Base-by-base conservation (phyloP, 805 yeast genomes). In the Lachancea waltii region DNA sequence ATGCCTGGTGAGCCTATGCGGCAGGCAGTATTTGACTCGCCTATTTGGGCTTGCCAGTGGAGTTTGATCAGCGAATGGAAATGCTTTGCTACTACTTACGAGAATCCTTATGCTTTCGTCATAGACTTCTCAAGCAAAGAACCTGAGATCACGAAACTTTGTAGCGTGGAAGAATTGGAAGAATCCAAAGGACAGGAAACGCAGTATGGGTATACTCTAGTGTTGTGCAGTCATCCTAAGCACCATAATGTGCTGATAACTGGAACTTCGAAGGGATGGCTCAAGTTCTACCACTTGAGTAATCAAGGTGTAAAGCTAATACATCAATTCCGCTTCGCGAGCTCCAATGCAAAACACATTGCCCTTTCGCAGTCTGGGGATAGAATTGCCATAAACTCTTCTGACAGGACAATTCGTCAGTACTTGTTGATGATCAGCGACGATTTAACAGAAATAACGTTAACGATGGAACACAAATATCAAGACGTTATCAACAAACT, bases 401-500 rank as follows among this genome's bases (percentile, higher is more conserved):
- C 89, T 9, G 94, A 84, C 60, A 64, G 90, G 40, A 72, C 82
- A 10, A 79, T 83, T 15, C 64, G 92, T 39, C 92, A 84, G 55
- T 60, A 53, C 35, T 37, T 51, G 11, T 33, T 54, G 10, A 22
- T 17, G 1, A 17, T 47, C 7, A 36, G 34, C 7, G 41, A 36
- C 7, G 36, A 36, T 4, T 18, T 31, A 3, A 31, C 33, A 22
- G 35, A 30, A 11, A 63, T 54, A 72, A 77, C 70, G 17, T 64
- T 87, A 33, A 85, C 78, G 39, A 65, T 80, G 5, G 89, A 81
- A 47, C 90, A 84, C 54, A 79, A 76, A 51, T 89, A 85, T 54
- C 95, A 87, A 58, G 96, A 89, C 58, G 85, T 85, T 33, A 95
- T 89, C 24, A 89, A 86, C 60, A 67, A 81, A 45, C 66, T 86